These are phyloP conservation scores for Pseudogymnoascus sp. DNA, from an alignment of 2,329 filamentous ascomycete genomes.

Conservation along the genomic window DNA sequence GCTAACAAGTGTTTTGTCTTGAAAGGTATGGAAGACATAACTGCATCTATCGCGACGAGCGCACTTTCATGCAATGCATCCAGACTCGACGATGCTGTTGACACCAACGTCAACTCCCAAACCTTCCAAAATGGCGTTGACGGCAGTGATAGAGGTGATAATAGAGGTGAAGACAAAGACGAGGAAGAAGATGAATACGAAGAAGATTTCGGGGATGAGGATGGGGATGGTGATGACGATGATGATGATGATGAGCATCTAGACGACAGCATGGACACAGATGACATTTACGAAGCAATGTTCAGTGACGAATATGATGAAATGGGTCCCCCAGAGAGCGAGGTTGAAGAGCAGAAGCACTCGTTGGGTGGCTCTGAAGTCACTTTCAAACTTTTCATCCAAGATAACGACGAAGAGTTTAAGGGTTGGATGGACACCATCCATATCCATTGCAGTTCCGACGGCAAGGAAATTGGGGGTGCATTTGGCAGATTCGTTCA, in stretches of 20 bases:
- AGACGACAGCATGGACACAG: constrained; percentile 1
- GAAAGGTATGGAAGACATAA: not conserved
- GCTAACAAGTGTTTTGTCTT: not conserved
- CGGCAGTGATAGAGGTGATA: not conserved
- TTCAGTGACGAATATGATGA: constrained; percentile 10
- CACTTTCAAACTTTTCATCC: not conserved
- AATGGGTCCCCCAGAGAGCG: constrained; percentile 2
- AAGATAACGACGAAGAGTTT: not conserved
- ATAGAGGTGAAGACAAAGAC: constrained; percentile 9
- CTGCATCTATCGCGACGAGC: not conserved
- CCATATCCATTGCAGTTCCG: constrained; percentile 9
- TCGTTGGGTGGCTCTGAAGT: not conserved
- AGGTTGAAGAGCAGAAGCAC: constrained; percentile 10
- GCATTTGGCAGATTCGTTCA: constrained; percentile 22
- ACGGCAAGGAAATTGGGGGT: constrained; percentile 18
- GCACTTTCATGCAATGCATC: not conserved
- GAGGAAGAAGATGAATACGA: not conserved
- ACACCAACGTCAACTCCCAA: constrained; percentile 3
- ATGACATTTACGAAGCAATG: not conserved
- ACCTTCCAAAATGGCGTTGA: constrained; percentile 5
- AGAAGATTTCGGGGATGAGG: not conserved
- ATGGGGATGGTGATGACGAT: not conserved
- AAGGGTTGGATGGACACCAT: constrained; percentile 16
- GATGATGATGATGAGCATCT: not conserved
- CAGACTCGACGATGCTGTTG: not conserved